Base-by-base conservation (phyloP, 441 rosid genomes). In the Adansonia rubrostipa region DNA sequence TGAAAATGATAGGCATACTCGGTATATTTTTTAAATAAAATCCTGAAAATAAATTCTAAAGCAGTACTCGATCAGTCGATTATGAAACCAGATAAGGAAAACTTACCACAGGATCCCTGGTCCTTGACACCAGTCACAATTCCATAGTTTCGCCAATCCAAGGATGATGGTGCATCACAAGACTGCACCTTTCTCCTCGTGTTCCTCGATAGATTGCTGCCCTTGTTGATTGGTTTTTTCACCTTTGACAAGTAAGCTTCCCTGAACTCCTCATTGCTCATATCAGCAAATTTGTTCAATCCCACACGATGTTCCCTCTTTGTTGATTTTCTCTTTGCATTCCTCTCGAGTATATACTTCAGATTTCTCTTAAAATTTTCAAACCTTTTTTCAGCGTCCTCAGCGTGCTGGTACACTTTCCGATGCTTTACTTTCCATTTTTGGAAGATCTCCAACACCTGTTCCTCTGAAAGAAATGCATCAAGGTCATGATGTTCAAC, bases 131-230 rank as follows among this genome's bases (percentile, higher is more conserved):
- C 78, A 45, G 92, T 90, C 6, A 91, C 96, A 44, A 79, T 68
- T 45, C 93, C 93, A 40, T 83, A 77, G 22, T 88, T 86, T 84
- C 93, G 85, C 96, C 96, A 91, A 78, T 91, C 92, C 83, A 91
- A 80, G 77, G 88, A 85, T 2, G 86, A 78, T 9, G 95, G 90
- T 1, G 86, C 88, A 1, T 79, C 88, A 28, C 92, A 88, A 6
- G 64, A n/a, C 56, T 79, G 74, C 63, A 80, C 70, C 40, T 73
- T 73, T 51, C 71, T 78, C 78, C 56, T 73, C 71, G 36, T 54
- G n/a, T 80, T 54, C 53, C 60, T 73, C 56, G 22, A 44, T 4
- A 40, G 53, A 56, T 57, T 77, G 47, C 79, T 75, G 53, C 44
- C 74, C 54, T 83, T 85, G 61, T 66, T 75, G 19, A 54, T 20